Evolutionary conservation across 2,329 filamentous ascomycete genomes (phyloP).

Genomic region (Sclerotiophoma versabilis): DNA sequence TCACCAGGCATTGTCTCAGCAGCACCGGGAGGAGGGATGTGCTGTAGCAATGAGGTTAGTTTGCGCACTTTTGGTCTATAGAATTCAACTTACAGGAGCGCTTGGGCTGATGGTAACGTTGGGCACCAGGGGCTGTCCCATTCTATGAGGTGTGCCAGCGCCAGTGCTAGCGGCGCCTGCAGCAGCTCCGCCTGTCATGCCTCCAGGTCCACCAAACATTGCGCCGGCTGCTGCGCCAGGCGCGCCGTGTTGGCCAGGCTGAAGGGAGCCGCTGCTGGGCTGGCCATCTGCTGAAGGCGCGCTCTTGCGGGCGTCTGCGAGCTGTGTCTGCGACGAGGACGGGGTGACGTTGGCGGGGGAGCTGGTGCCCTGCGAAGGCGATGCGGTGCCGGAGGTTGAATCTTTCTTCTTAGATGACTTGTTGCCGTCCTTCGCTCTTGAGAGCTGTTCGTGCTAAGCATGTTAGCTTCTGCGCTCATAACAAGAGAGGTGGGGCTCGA

Average conservation of each 20-base stretch:
- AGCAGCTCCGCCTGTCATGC: slow-evolving; percentile 43
- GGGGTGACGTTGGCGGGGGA: slow-evolving; percentile 75
- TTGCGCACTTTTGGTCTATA: background rate
- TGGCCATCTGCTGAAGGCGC: slow-evolving; percentile 58
- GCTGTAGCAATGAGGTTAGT: slow-evolving; percentile 59
- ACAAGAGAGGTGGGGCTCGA: slow-evolving; percentile 29
- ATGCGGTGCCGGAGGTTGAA: slow-evolving; percentile 71
- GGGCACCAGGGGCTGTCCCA: slow-evolving; percentile 71
- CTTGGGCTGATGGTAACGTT: slow-evolving; percentile 96
- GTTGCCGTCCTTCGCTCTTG: slow-evolving; percentile 78
- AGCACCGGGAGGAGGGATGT: slow-evolving; percentile 89
- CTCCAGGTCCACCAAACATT: slow-evolving; percentile 44
- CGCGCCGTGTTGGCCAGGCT: slow-evolving; percentile 42
- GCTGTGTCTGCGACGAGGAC: slow-evolving; percentile 85
- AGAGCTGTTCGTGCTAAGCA: slow-evolving; percentile 79
- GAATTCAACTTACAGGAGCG: slow-evolving; percentile 63
- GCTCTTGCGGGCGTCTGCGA: slow-evolving; percentile 85
- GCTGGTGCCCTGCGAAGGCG: slow-evolving; percentile 70
- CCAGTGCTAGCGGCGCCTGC: slow-evolving; percentile 54
- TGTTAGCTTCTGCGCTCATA: slow-evolving; percentile 55
- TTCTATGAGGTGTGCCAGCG: slow-evolving; percentile 67
- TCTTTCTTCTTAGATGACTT: slow-evolving; percentile 78
- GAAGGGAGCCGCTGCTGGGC: slow-evolving; percentile 34
- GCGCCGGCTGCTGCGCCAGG: slow-evolving; percentile 40
- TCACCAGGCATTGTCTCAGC: slow-evolving; percentile 99